Percentiles rank a stretch among this genome's conserved stretches.
Conservation (phyloP, 345 rosid species). For the Cardiospermum halicacabum region DNA sequence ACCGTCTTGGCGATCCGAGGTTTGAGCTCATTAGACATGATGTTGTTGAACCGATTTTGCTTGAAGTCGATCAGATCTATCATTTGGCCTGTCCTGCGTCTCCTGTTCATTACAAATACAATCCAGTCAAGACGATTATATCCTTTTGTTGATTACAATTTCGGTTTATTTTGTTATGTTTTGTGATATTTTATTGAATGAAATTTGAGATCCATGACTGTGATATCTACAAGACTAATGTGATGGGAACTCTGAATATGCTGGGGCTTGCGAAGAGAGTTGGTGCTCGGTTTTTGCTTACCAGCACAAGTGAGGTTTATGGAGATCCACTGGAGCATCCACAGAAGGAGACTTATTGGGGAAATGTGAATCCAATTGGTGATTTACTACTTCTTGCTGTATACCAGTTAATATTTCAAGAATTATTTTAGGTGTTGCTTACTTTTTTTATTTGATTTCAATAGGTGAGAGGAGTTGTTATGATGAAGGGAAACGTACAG, state of each 20-base stretch:
- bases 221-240: slow-evolving; percentile 80
- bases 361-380: slow-evolving; percentile 98
- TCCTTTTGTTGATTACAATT: slow-evolving; percentile 36
- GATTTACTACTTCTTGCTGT: background rate
- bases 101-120: slow-evolving; percentile 93
- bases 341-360: slow-evolving; percentile 98
- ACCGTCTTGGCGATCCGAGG: slow-evolving; percentile 73
- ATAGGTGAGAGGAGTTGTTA: slow-evolving; percentile 96
- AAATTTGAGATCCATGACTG: slow-evolving; percentile 49
- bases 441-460: slow-evolving; percentile 9
- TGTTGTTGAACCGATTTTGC: slow-evolving; percentile 88
- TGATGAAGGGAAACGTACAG: slow-evolving; percentile 97
- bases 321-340: slow-evolving; percentile 99
- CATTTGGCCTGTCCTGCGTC: slow-evolving; percentile 99
- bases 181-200: background rate
- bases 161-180: background rate
- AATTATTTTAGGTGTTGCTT: slow-evolving; percentile 1
- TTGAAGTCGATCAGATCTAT: slow-evolving; percentile 99
- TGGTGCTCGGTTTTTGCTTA: slow-evolving; percentile 90
- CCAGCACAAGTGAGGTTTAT: slow-evolving; percentile 98
- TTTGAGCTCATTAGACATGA: slow-evolving; percentile 96
- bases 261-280: slow-evolving; percentile 98
- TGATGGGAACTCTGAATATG: slow-evolving; percentile 98
- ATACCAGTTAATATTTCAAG: background rate
- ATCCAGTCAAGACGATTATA: slow-evolving; percentile 98